Base-by-base conservation (phyloP, 2,329 filamentous ascomycete species). In the Fusarium pseudocircinatum region DNA sequence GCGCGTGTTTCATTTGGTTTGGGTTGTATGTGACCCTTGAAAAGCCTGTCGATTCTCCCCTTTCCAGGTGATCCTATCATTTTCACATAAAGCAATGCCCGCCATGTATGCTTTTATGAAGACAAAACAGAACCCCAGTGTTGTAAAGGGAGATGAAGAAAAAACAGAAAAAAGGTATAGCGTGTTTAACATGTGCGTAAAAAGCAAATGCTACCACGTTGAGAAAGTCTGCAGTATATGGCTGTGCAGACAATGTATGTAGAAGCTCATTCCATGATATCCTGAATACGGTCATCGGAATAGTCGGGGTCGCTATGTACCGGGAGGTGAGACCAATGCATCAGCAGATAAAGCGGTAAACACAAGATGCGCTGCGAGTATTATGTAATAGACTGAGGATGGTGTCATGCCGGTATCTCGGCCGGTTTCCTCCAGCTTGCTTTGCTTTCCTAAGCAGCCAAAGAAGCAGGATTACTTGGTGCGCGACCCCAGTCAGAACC, bases 401-500 rank as follows among this genome's bases (percentile, higher is more conserved):
- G 53, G 67, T 70, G 43, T 63, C 39, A 52, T 62, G 40, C 54
- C 59, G 37, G 54, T 43, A 52, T 53, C 63, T 57, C 61, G 67
- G 53, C 57, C 59, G 65, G 42, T 64, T 63, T 63, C 40, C 64
- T 44, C 56, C 70, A 60, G 62, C 66, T 75, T 59, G 42, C 46
- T 39, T 37, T 68, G 54, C 40, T 63, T 60, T 64, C 73, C 69
- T 77, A 80, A 46, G 74, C 64, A 57, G 77, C 67, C 54, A 76
- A 65, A 47, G 79, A 78, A 30, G 78, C 58, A 49, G 74, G 72
- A 22, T 76, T 67, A 36, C 75, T 74, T 22, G 77, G 63, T 65
- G 77, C 74, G 43, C 84, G 82, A 49, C 78, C 81, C 85, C 85
- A 86, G 64, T 85, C 83, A 18, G 83, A 81, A 30, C 78, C 79